Percentiles rank a stretch among this genome's conserved stretches.
Evolutionary conservation across 441 rosid species (phyloP).

Genomic region (Geranium incanum): DNA sequence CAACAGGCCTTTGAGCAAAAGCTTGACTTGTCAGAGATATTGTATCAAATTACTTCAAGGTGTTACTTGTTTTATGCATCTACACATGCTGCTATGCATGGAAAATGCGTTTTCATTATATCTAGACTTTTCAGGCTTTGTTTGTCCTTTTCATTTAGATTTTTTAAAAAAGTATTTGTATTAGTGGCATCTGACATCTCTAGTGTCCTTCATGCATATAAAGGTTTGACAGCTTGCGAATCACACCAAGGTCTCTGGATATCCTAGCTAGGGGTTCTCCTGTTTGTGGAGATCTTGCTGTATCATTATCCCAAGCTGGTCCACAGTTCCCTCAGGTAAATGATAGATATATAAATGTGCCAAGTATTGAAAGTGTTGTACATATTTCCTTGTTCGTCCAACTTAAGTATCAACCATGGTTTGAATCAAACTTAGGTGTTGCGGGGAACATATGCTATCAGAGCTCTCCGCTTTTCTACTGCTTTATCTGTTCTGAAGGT

Average conservation of each 20-base stretch:
- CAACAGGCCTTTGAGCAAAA: constrained; percentile 91
- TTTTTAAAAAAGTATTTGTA: background rate
- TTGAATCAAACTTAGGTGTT: constrained; percentile 46
- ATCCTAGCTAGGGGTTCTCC: constrained; percentile 89
- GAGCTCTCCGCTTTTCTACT: constrained; percentile 89
- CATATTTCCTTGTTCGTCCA: constrained; percentile 12
- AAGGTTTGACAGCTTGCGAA: constrained; percentile 95
- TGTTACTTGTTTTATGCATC: constrained; percentile 22
- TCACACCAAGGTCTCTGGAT: constrained; percentile 90
- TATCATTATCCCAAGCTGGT: constrained; percentile 89
- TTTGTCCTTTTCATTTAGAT: background rate
- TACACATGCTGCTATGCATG: constrained; percentile 11
- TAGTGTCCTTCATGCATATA: constrained; percentile 23
- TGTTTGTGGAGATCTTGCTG: constrained; percentile 95
- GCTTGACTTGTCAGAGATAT: constrained; percentile 79
- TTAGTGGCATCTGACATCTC: constrained; percentile 26
- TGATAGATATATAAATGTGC: constrained; percentile 9
- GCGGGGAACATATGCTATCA: constrained; percentile 78
- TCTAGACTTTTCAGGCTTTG: background rate
- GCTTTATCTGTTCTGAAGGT: constrained; percentile 90
- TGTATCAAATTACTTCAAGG: constrained; percentile 98
- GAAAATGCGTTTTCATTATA: background rate
- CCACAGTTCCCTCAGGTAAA: constrained; percentile 97
- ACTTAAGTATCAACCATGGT: constrained; percentile 28
- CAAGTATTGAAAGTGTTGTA: constrained; percentile 1